These are phyloP conservation scores for Beauveria brongniartii DNA, from an alignment of 2,329 filamentous ascomycete genomes.

Conservation along the genomic window DNA sequence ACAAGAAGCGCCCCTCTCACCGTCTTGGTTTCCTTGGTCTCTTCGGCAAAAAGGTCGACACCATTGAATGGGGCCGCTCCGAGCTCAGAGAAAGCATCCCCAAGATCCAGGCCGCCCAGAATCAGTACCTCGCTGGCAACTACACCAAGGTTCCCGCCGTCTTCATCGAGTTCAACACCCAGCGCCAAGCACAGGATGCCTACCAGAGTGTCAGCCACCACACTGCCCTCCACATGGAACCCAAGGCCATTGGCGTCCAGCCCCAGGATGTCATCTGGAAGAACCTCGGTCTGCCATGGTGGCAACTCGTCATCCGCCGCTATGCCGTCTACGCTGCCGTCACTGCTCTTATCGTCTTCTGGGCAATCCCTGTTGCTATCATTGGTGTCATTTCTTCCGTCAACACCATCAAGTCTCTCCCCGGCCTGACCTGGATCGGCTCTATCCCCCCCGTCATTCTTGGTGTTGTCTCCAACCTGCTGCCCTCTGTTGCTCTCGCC, in stretches of 20 bases:
- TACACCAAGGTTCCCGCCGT: slow-evolving; percentile 60
- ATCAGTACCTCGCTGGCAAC: slow-evolving; percentile 55
- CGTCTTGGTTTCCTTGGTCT: slow-evolving; percentile 55
- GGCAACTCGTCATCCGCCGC: slow-evolving; percentile 64
- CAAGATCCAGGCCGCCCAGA: slow-evolving; percentile 56
- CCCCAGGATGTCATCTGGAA: slow-evolving; percentile 82
- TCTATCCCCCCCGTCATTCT: slow-evolving; percentile 62
- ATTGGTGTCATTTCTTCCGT: slow-evolving; percentile 85
- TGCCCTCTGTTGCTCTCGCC: slow-evolving; percentile 72
- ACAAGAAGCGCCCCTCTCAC: slow-evolving; percentile 63
- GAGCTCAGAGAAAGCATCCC: slow-evolving; percentile 48
- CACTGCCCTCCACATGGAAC: slow-evolving; percentile 73
- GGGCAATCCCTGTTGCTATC: slow-evolving; percentile 66
- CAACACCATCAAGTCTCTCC: slow-evolving; percentile 55
- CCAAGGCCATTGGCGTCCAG: slow-evolving; percentile 72
- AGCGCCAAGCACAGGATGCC: slow-evolving; percentile 76
- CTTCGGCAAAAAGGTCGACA: slow-evolving; percentile 64
- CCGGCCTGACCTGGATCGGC: slow-evolving; percentile 67
- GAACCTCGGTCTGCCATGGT: slow-evolving; percentile 62
- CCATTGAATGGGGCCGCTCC: slow-evolving; percentile 73
- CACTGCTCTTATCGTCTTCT: slow-evolving; percentile 72
- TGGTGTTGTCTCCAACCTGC: slow-evolving; percentile 72
- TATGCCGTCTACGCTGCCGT: slow-evolving; percentile 59
- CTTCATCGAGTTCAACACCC: slow-evolving; percentile 86
- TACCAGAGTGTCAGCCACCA: slow-evolving; percentile 79